Conservation (phyloP, 1,139 yeast species). For the Debaryomyces coudertii region DNA sequence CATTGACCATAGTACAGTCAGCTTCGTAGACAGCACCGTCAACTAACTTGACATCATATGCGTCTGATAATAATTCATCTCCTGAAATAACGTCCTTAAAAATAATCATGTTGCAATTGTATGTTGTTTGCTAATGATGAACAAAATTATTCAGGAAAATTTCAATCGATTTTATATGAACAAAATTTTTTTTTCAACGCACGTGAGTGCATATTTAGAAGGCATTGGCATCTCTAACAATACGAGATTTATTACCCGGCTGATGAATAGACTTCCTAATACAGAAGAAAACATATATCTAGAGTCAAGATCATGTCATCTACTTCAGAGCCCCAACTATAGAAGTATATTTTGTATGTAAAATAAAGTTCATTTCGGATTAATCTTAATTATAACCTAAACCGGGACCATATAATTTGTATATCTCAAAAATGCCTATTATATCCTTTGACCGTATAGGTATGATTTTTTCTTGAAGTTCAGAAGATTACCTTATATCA, state of each 20-base stretch:
- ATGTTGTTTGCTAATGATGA: conserved; percentile 6
- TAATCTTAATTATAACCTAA: too few relatives aligned
- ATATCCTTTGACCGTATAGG: too few relatives aligned
- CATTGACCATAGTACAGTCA: conserved; percentile 88
- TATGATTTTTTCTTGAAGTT: too few relatives aligned
- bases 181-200: conserved; percentile 6
- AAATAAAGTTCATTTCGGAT: too few relatives aligned
- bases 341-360: too few relatives aligned
- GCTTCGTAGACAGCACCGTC: conserved; percentile 95
- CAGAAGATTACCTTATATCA: not conserved
- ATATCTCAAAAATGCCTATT: too few relatives aligned
- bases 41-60: conserved; percentile 85
- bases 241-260: conserved; percentile 5
- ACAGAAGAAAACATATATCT: conserved; percentile 6
- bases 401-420: too few relatives aligned
- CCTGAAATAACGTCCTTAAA: conserved; percentile 79
- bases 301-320: not conserved
- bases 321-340: too few relatives aligned
- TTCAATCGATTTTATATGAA: conserved; percentile 4
- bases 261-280: conserved; percentile 14
- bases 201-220: conserved; percentile 4
- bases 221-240: conserved; percentile 1
- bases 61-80: conserved; percentile 97
- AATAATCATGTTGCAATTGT: conserved; percentile 40
- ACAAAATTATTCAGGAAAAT: conserved; percentile 7